Evolutionary conservation across 768 basidiomycete genomes (phyloP), one percentile per base, ranked within the genome.

Genomic region (Paxillus involutus): DNA sequence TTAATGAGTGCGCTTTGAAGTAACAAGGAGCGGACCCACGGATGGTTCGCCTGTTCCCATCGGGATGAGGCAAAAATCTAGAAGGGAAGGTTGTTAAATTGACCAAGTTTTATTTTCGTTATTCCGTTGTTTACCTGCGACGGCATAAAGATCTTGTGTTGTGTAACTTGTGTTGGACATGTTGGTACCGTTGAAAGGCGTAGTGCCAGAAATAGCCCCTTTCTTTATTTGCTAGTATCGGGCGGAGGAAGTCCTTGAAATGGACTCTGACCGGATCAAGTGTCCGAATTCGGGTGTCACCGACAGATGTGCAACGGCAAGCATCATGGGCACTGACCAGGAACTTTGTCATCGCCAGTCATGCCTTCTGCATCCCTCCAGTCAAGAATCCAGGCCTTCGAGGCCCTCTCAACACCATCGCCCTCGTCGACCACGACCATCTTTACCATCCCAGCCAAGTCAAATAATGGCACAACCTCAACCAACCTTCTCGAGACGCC

Each of bases 21-120:
- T 17, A 12, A 44, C 17, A 29, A 48, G 14, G 9, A 30, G 42
- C n/a, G 26, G 4, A 55, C 80, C 44, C 58, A 88, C 92, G 6
- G 89, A 92, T 21, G 89, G 73, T 30, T 84, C 81, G 14, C 70
- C 81, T 2, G 88, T 90, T 52, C 92, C 92, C 51, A 94, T 87
- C 12, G 92, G 93, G 52, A 94, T 85, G 37, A 94, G 81, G 63
- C 92, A 94, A 65, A 95, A 93, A 69, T 94, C 92, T 92, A 55
- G 36, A 17, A 37, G 26, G 37, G 17, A 11, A 19, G 48, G 37
- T 30, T 48, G 57, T 39, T 44, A 52, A 37, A 35, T 35, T 58
- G 2, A 44, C 37, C 26, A 26, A 26, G 40, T 43, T 5, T 26
- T 21, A 24, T 39, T 42, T 44, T 21, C 44, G 24, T 35, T 37